Conservation (phyloP, 2,329 filamentous ascomycete species). For the Colletotrichum destructivum region DNA sequence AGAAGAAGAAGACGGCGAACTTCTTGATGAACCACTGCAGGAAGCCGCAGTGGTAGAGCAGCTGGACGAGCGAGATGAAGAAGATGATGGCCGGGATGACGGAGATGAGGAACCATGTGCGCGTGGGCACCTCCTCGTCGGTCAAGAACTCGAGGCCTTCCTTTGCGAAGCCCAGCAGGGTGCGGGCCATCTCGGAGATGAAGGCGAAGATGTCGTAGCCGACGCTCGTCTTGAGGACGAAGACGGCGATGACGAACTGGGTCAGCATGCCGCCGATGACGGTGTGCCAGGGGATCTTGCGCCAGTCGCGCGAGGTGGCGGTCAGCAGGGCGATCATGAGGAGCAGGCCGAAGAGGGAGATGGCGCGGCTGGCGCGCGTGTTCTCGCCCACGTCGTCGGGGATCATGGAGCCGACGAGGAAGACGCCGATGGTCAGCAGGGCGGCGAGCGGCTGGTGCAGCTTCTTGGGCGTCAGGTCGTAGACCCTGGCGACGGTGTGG, state of each 20-base stretch:
- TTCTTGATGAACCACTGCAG: constrained; percentile 83
- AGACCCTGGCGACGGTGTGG: constrained; percentile 23
- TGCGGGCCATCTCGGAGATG: constrained; percentile 74
- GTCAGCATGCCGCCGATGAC: constrained; percentile 40
- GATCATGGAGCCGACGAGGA: constrained; percentile 36
- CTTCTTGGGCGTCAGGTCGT: constrained; percentile 29
- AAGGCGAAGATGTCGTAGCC: constrained; percentile 80
- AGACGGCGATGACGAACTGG: constrained; percentile 35
- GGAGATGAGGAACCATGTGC: constrained; percentile 74
- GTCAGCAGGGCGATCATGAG: constrained; percentile 36
- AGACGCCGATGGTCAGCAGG: constrained; percentile 27
- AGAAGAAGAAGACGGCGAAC: constrained; percentile 84
- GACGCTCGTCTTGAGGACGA: constrained; percentile 36
- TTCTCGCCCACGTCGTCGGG: constrained; percentile 33
- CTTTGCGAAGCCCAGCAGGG: constrained; percentile 75
- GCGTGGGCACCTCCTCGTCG: constrained; percentile 53
- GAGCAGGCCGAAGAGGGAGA: constrained; percentile 35
- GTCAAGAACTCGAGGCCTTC: constrained; percentile 77
- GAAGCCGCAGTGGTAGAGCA: constrained; percentile 77
- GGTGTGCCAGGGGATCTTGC: constrained; percentile 37
- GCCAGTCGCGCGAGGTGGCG: constrained; percentile 34
- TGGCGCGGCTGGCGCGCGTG: constrained; percentile 32
- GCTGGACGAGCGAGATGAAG: constrained; percentile 81
- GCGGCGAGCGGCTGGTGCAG: constrained; percentile 37
- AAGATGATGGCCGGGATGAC: constrained; percentile 83